phyloP scores from a whole-genome alignment of 345 rosid genomes.

The Capsella bursapastoris region DNA sequence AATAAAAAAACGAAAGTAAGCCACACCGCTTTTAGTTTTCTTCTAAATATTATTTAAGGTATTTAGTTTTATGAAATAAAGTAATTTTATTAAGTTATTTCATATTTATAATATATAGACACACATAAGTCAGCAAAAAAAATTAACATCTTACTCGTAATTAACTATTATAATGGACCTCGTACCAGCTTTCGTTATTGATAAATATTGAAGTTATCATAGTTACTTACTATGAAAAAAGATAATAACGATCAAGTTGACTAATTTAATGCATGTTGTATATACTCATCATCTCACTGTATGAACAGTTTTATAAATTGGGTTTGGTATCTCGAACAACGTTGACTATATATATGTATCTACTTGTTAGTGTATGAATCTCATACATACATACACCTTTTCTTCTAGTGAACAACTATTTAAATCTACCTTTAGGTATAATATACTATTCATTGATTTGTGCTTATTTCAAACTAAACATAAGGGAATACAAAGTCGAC shows the following conservation, averaged over 20 bases:
- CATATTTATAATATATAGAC: background rate
- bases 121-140: background rate
- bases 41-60: too few relatives aligned
- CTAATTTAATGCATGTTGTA: background rate
- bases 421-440: background rate
- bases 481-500: background rate
- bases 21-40: too few relatives aligned
- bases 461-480: background rate
- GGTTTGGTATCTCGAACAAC: constrained; percentile 12
- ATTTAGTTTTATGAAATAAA: too few relatives aligned
- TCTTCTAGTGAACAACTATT: background rate
- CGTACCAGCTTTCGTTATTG: background rate
- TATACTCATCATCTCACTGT: background rate
- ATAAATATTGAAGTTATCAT: constrained; percentile 3
- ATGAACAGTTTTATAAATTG: constrained; percentile 17
- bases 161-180: background rate
- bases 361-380: background rate
- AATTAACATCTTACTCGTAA: background rate
- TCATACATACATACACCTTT: background rate
- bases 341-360: constrained; percentile 26
- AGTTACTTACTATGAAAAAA: background rate
- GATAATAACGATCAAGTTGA: background rate
- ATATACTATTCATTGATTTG: background rate
- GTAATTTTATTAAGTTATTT: too few relatives aligned
- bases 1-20: background rate